Conservation (phyloP, 2,329 filamentous ascomycete species). For the Pestalotiopsis sp. region DNA sequence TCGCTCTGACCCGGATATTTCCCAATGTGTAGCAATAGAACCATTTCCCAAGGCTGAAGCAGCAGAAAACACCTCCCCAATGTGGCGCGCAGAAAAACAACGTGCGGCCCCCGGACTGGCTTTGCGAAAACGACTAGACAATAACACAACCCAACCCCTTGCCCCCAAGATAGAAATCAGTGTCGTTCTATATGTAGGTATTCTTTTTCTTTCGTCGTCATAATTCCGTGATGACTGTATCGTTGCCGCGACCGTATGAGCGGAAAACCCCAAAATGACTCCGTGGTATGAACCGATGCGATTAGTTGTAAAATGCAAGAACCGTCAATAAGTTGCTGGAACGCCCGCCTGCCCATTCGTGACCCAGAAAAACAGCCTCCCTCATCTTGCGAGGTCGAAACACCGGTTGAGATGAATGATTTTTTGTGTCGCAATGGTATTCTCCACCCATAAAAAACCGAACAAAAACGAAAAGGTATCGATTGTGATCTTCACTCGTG, state of each 20-base stretch:
- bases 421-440: constrained; percentile 21
- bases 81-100: constrained; percentile 16
- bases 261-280: constrained; percentile 37
- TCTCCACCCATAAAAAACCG: constrained; percentile 28
- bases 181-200: constrained; percentile 52
- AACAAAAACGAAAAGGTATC: constrained; percentile 45
- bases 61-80: constrained; percentile 21
- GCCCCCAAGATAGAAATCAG: constrained; percentile 36
- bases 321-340: constrained; percentile 34
- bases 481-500: constrained; percentile 39
- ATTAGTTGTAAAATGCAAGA: constrained; percentile 48
- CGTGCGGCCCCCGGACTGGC: constrained; percentile 25
- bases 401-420: constrained; percentile 25
- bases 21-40: constrained; percentile 21
- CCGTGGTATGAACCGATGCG: constrained; percentile 53
- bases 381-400: constrained; percentile 40
- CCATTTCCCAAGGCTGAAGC: constrained; percentile 17
- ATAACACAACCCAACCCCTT: constrained; percentile 31
- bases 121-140: constrained; percentile 37
- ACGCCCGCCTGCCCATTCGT: constrained; percentile 42
- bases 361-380: constrained; percentile 34
- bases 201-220: constrained; percentile 51
- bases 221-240: constrained; percentile 51
- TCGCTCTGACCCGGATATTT: constrained; percentile 32
- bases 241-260: constrained; percentile 43